Percentiles rank a stretch among this genome's conserved stretches.
Evolutionary conservation across 2,329 filamentous ascomycete species (phyloP).

Genomic region (Waltergamsia citrina): DNA sequence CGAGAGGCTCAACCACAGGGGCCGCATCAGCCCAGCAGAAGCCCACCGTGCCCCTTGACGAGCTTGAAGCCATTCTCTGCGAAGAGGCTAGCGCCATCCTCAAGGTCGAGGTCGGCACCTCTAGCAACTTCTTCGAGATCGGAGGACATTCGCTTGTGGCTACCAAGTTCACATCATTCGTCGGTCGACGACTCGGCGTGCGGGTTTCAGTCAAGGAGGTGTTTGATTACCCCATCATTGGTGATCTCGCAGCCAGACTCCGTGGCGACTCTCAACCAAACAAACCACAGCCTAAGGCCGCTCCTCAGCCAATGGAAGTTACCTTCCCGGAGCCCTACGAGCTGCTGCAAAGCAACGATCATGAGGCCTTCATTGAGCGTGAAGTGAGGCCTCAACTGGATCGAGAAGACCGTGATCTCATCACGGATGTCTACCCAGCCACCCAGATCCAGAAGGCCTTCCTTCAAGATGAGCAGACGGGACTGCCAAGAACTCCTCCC

Average conservation of each 20-base stretch:
- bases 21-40: too few relatives aligned
- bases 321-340: conserved; percentile 5
- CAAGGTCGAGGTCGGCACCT: conserved; percentile 17
- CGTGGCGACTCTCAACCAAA: not conserved
- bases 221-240: too few relatives aligned
- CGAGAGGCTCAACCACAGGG: not conserved
- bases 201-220: conserved; percentile 5
- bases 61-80: conserved; percentile 3
- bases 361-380: conserved; percentile 3
- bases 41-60: not conserved
- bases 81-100: conserved; percentile 5
- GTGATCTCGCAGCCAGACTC: too few relatives aligned
- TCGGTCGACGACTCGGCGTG: conserved; percentile 4
- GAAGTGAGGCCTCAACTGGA: conserved; percentile 2
- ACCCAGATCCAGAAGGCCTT: conserved; percentile 4
- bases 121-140: conserved; percentile 36
- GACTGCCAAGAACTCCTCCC: conserved; percentile 1
- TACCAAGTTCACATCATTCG: conserved; percentile 17
- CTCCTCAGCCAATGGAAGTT: not conserved
- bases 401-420: conserved; percentile 1
- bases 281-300: not conserved
- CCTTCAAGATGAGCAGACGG: conserved; percentile 2
- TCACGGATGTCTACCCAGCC: conserved; percentile 5
- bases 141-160: conserved; percentile 34
- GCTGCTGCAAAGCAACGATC: conserved; percentile 5